phyloP scores from a whole-genome alignment of 306 rosid species.

The Quercus suber region DNA sequence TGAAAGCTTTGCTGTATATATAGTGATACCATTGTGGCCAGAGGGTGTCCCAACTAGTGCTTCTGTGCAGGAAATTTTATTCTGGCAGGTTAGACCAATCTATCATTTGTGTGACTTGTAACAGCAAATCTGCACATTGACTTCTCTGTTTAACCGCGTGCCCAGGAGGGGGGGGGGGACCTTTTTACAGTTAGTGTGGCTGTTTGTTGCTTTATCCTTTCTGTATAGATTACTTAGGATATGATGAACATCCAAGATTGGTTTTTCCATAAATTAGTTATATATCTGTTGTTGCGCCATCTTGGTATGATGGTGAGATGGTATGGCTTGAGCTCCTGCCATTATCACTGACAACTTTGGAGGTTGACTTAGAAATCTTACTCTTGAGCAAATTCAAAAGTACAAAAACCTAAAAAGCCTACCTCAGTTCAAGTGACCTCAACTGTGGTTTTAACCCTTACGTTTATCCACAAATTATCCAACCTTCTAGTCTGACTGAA shows the following conservation, averaged over 20 bases:
- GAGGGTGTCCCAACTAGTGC: slow-evolving; percentile 72
- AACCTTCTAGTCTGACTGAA: too few relatives aligned
- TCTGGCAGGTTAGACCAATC: slow-evolving; percentile 60
- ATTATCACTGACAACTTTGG: not conserved
- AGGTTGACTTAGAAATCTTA: not conserved
- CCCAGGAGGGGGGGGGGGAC: too few relatives aligned
- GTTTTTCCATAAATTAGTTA: slow-evolving; percentile 9
- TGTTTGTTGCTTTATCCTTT: not conserved
- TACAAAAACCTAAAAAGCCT: too few relatives aligned
- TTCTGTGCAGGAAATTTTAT: slow-evolving; percentile 69
- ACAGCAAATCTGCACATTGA: not conserved
- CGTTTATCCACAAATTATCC: too few relatives aligned
- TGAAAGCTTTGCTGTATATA: slow-evolving; percentile 55
- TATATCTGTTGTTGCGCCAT: not conserved
- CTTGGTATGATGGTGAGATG: not conserved
- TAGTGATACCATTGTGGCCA: slow-evolving; percentile 83
- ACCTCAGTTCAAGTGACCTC: too few relatives aligned
- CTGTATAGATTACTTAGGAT: not conserved
- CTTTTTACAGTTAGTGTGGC: too few relatives aligned
- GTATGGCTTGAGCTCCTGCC: not conserved
- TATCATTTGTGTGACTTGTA: not conserved
- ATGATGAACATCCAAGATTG: not conserved
- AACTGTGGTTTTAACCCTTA: too few relatives aligned
- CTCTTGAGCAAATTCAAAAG: not conserved
- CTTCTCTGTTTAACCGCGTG: too few relatives aligned